A percentile compares a stretch with the other conserved stretches of the same genome.
phyloP scores from a whole-genome alignment of 805 yeast genomes.

The Nakazawaea ernobii region DNA sequence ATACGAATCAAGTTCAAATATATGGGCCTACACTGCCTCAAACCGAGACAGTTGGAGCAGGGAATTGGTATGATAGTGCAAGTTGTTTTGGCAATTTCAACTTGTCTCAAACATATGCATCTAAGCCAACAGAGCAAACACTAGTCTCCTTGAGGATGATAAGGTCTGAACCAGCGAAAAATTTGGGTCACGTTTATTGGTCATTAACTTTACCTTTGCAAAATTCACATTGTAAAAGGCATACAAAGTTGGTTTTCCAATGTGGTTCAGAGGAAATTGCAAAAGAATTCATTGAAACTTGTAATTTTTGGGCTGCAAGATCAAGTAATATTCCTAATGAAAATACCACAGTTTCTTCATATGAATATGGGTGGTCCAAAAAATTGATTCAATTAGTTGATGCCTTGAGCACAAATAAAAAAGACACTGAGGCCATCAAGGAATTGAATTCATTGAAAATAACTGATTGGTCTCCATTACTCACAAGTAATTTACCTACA shows the following conservation, averaged over 20 bases:
- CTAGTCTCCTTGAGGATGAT: constrained; percentile 13
- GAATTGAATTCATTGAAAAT: constrained; percentile 27
- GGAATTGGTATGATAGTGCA: constrained; percentile 66
- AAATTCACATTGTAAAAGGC: constrained; percentile 22
- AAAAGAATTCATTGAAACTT: constrained; percentile 61
- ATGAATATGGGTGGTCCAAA: constrained; percentile 80
- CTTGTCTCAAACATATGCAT: constrained; percentile 48
- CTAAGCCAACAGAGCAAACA: constrained; percentile 14
- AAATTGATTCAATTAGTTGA: constrained; percentile 11
- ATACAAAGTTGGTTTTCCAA: constrained; percentile 44
- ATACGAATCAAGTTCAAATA: background rate
- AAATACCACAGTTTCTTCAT: constrained; percentile 59
- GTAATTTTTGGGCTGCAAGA: constrained; percentile 89
- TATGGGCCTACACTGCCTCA: constrained; percentile 4
- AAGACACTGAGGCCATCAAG: constrained; percentile 7
- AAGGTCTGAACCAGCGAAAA: constrained; percentile 22
- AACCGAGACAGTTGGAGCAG: constrained; percentile 33
- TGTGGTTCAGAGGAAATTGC: constrained; percentile 67
- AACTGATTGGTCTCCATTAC: constrained; percentile 35
- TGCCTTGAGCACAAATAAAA: constrained; percentile 15
- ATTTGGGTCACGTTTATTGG: constrained; percentile 33
- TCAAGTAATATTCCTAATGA: constrained; percentile 68
- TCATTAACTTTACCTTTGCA: constrained; percentile 45
- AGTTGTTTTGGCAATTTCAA: constrained; percentile 47
- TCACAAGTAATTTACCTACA: constrained; percentile 22